A percentile compares a stretch with the other conserved stretches of the same genome.
These are phyloP conservation scores for Niebla homalea DNA, from an alignment of 495 filamentous ascomycete species.

Conservation along the genomic window DNA sequence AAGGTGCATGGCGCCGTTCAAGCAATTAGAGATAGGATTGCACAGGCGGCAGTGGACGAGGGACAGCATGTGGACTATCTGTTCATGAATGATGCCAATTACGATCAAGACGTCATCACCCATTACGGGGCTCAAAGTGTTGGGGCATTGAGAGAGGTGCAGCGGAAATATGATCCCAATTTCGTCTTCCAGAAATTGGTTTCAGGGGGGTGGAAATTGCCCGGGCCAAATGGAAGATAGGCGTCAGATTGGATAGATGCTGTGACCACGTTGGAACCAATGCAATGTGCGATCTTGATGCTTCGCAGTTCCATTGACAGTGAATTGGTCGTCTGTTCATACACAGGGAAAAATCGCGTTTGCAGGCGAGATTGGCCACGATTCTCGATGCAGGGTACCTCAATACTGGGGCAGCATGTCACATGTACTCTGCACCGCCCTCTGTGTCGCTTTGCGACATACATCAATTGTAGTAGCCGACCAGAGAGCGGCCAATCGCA, in stretches of 20 bases:
- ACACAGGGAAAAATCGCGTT: too few relatives aligned
- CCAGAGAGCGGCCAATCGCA: too few relatives aligned
- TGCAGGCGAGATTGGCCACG: too few relatives aligned
- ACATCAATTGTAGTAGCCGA: too few relatives aligned
- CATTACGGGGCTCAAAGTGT: slow-evolving; percentile 33
- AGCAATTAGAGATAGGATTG: slow-evolving; percentile 20
- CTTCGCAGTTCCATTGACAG: not conserved
- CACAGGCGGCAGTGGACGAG: slow-evolving; percentile 27
- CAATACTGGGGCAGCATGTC: too few relatives aligned
- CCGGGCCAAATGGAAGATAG: not conserved
- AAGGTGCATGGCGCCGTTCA: slow-evolving; percentile 4
- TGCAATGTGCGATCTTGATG: not conserved
- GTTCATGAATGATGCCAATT: slow-evolving; percentile 49
- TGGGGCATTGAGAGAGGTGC: slow-evolving; percentile 28
- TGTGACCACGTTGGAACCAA: not conserved
- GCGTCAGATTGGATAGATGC: not conserved
- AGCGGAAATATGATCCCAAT: slow-evolving; percentile 40
- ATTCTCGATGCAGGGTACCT: too few relatives aligned
- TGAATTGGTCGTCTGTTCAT: too few relatives aligned
- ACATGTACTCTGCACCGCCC: too few relatives aligned
- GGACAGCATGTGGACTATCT: slow-evolving; percentile 37
- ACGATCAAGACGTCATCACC: slow-evolving; percentile 45
- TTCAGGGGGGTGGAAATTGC: slow-evolving; percentile 35
- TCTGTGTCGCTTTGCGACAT: too few relatives aligned
- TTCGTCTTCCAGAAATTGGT: slow-evolving; percentile 45